Conservation (phyloP, 495 filamentous ascomycete genomes). For the Entonaema liquescens region DNA sequence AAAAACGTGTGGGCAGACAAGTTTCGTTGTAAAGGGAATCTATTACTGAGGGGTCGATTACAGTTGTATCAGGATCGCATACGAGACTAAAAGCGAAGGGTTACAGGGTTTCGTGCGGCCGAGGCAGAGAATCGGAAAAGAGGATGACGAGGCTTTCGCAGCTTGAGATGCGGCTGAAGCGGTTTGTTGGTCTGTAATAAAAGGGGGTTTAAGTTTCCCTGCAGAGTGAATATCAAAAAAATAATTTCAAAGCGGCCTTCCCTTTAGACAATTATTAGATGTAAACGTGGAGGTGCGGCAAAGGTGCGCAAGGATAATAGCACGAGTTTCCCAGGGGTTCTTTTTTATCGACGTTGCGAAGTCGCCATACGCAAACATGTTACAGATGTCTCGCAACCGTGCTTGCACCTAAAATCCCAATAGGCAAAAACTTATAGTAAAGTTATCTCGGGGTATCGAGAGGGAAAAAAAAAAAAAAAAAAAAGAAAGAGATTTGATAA, state of each 20-base stretch:
- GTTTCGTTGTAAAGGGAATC: neutral
- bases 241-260: slow-evolving; percentile 9
- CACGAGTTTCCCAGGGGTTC: slow-evolving; percentile 22
- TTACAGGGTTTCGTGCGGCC: slow-evolving; percentile 15
- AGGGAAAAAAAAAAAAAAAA: neutral
- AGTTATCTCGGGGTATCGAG: slow-evolving; percentile 4
- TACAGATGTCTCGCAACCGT: slow-evolving; percentile 10
- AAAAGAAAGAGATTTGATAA: neutral
- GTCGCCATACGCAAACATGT: slow-evolving; percentile 35
- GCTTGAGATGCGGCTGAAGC: slow-evolving; percentile 8
- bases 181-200: slow-evolving; percentile 3
- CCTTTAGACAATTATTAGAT: slow-evolving; percentile 26
- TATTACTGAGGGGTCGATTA: neutral
- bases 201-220: neutral
- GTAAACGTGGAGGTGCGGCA: neutral
- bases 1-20: neutral
- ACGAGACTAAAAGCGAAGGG: slow-evolving; percentile 13
- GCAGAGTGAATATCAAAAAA: slow-evolving; percentile 3
- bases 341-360: slow-evolving; percentile 28
- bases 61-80: slow-evolving; percentile 17
- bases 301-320: slow-evolving; percentile 22
- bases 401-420: slow-evolving; percentile 27
- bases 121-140: slow-evolving; percentile 6
- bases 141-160: slow-evolving; percentile 11
- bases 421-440: slow-evolving; percentile 2